Evolutionary conservation across 2,329 filamentous ascomycete genomes (phyloP).

Genomic region (Metarhizium humberi): DNA sequence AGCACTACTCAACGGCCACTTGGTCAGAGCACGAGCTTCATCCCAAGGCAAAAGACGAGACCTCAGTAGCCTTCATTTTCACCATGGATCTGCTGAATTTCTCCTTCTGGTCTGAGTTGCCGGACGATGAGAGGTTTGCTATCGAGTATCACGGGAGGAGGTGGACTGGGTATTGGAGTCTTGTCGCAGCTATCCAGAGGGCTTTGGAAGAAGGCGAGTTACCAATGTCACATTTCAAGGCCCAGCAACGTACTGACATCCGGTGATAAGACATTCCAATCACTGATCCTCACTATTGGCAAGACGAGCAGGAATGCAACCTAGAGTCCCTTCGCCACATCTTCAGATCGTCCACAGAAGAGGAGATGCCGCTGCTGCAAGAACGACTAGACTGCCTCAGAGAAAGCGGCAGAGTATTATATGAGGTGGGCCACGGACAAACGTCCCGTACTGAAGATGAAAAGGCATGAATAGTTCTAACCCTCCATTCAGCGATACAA

Average conservation of each 20-base stretch:
- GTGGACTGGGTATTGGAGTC: constrained; percentile 94
- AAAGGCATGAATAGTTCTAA: not conserved
- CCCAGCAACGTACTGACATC: not conserved
- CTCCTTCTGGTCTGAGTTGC: constrained; percentile 79
- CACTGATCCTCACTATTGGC: constrained; percentile 81
- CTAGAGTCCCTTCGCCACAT: constrained; percentile 65
- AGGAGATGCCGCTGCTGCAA: constrained; percentile 75
- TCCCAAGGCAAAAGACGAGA: constrained; percentile 71
- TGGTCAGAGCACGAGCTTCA: constrained; percentile 90
- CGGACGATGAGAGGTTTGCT: constrained; percentile 65
- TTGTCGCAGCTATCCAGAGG: constrained; percentile 78
- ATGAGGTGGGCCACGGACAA: constrained; percentile 46
- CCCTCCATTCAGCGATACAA: constrained; percentile 53
- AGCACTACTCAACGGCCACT: constrained; percentile 70
- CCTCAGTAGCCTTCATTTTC: constrained; percentile 85
- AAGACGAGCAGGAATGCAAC: constrained; percentile 64
- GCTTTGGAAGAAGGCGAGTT: constrained; percentile 70
- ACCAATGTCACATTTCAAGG: not conserved
- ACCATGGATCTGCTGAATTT: constrained; percentile 97
- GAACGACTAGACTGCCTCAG: constrained; percentile 71
- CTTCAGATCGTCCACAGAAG: constrained; percentile 78
- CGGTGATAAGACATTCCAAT: constrained; percentile 65
- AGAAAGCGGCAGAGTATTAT: constrained; percentile 73
- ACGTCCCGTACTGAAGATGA: not conserved
- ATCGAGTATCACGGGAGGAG: constrained; percentile 70